phyloP scores from a whole-genome alignment of 345 rosid species.

The Cardiospermum halicacabum region DNA sequence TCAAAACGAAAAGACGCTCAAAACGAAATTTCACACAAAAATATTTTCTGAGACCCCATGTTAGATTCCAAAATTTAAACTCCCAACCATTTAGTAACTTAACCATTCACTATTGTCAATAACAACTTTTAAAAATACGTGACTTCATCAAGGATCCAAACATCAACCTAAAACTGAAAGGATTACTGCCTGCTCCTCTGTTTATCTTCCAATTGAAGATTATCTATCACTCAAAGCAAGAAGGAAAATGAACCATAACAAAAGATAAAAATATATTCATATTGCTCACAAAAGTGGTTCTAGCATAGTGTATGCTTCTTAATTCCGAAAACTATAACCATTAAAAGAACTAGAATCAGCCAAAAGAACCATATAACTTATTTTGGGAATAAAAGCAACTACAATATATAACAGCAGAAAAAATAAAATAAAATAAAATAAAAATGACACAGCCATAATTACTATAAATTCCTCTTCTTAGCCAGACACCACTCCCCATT shows the following conservation, averaged over 20 bases:
- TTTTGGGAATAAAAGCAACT: background rate
- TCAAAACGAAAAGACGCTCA: too few species aligned
- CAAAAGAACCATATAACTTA: background rate
- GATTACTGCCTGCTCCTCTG: background rate
- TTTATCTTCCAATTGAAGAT: too few species aligned
- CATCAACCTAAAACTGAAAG: background rate
- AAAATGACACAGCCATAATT: background rate
- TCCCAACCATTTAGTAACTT: background rate
- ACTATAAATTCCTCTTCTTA: background rate
- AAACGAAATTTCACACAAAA: too few species aligned
- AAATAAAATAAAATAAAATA: background rate
- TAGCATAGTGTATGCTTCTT: background rate
- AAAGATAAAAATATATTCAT: background rate
- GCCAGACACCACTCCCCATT: background rate
- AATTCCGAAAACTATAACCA: background rate
- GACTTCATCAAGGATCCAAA: background rate
- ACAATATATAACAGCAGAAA: background rate
- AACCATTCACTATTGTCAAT: background rate
- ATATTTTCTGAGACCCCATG: too few species aligned
- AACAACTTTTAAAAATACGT: background rate
- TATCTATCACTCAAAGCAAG: too few species aligned
- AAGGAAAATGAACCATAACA: background rate
- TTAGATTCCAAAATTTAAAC: too few species aligned
- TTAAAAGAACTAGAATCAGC: background rate
- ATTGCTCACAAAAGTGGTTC: background rate